phyloP scores from a whole-genome alignment of 2,329 filamentous ascomycete genomes.

The Diplodia seriata region DNA sequence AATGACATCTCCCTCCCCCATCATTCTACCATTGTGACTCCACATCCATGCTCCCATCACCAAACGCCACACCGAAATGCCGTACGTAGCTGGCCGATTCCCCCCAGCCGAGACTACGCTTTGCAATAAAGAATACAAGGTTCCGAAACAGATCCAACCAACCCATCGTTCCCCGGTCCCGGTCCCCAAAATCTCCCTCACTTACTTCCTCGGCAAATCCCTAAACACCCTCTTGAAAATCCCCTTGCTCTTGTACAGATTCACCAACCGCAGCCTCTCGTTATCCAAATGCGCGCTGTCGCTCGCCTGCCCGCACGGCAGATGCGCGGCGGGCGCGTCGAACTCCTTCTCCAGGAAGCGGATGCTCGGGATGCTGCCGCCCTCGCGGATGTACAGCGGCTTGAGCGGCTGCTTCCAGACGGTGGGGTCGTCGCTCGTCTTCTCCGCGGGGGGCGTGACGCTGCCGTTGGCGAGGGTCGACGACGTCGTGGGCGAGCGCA shows the following conservation, averaged over 20 bases:
- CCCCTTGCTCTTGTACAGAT: slow-evolving; percentile 88
- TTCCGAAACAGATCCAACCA: too few species aligned
- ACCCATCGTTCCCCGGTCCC: too few species aligned
- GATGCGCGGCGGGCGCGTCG: slow-evolving; percentile 83
- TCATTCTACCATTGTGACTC: too few species aligned
- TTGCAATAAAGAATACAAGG: too few species aligned
- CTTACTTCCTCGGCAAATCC: slow-evolving; percentile 59
- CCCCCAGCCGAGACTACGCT: too few species aligned
- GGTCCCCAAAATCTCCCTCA: slow-evolving; percentile 13
- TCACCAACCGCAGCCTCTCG: slow-evolving; percentile 85
- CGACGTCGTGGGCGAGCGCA: slow-evolving; percentile 58
- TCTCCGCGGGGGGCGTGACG: slow-evolving; percentile 40
- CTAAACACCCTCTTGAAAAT: slow-evolving; percentile 89
- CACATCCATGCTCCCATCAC: too few species aligned
- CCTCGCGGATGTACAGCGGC: slow-evolving; percentile 93
- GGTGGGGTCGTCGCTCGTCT: slow-evolving; percentile 23
- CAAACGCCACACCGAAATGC: too few species aligned
- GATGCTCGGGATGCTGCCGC: slow-evolving; percentile 93
- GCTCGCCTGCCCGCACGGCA: slow-evolving; percentile 93
- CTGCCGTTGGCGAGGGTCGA: slow-evolving; percentile 59
- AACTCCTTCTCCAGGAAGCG: slow-evolving; percentile 95
- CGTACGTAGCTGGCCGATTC: too few species aligned
- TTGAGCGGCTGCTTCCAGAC: slow-evolving; percentile 51
- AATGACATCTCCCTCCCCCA: too few species aligned
- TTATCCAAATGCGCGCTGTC: slow-evolving; percentile 95